Percentiles rank a stretch among this genome's conserved stretches.
Evolutionary conservation across 371 early-diverging fungal species (phyloP).

Genomic region (Rhizopus arrhizus): DNA sequence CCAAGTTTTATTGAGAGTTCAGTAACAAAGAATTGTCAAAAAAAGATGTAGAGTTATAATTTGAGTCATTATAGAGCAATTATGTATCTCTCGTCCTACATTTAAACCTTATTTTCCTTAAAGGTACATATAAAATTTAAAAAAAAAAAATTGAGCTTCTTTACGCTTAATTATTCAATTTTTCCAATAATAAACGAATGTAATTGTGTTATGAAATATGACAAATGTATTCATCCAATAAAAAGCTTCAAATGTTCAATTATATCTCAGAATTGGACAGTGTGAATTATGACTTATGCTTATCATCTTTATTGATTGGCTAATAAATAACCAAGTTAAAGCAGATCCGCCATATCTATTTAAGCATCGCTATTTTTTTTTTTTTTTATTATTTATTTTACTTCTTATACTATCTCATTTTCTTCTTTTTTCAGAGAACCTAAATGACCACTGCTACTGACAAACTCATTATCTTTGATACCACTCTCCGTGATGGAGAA

Average conservation of each 20-base stretch:
- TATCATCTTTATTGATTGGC: not conserved
- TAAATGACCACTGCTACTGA: conserved; percentile 33
- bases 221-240: not conserved
- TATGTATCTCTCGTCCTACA: too few species aligned
- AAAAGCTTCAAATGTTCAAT: not conserved
- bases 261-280: conserved; percentile 3
- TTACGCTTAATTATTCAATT: too few species aligned
- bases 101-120: too few species aligned
- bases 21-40: too few species aligned
- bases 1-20: too few species aligned
- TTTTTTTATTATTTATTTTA: not conserved
- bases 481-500: conserved; percentile 94
- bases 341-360: conserved; percentile 5
- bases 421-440: too few species aligned
- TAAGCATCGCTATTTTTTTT: not conserved
- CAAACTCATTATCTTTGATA: conserved; percentile 91
- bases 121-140: too few species aligned
- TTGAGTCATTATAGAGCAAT: too few species aligned
- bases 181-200: too few species aligned
- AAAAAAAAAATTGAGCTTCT: too few species aligned
- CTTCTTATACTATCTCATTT: not conserved
- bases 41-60: too few species aligned
- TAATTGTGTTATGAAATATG: too few species aligned
- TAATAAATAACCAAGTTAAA: not conserved
- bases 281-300: conserved; percentile 7